A percentile compares a stretch with the other conserved stretches of the same genome.
Conservation (phyloP, 768 basidiomycete genomes). For the Saitozyma sp. region DNA sequence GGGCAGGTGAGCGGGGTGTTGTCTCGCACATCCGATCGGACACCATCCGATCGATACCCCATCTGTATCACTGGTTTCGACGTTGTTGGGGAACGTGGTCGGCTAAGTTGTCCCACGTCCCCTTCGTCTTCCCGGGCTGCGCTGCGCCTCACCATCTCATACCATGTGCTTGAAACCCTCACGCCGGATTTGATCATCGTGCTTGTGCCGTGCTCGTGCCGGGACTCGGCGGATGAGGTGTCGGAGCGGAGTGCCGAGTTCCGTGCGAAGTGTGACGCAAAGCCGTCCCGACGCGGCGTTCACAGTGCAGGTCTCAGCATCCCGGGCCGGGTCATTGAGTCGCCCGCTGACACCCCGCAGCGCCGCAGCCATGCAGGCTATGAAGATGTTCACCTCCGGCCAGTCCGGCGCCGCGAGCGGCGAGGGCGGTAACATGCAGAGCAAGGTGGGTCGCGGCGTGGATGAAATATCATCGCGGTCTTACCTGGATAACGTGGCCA, state of each 20-base stretch:
- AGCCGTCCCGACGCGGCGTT: too few species aligned
- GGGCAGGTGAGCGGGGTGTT: slow-evolving; percentile 53
- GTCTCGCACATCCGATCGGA: background rate
- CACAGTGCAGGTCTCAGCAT: too few species aligned
- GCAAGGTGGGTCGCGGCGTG: slow-evolving; percentile 38
- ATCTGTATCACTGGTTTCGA: background rate
- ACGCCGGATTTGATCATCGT: too few species aligned
- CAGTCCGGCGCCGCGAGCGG: slow-evolving; percentile 25
- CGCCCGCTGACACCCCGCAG: slow-evolving; percentile 41
- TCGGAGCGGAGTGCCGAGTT: too few species aligned
- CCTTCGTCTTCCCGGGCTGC: too few species aligned
- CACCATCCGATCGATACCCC: background rate
- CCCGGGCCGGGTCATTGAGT: too few species aligned
- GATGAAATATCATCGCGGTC: background rate
- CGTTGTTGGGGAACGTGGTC: background rate
- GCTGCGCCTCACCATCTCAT: too few species aligned
- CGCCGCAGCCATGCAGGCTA: slow-evolving; percentile 70
- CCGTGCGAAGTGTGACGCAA: too few species aligned
- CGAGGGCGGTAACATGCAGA: slow-evolving; percentile 57
- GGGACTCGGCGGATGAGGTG: too few species aligned
- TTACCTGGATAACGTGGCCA: too few species aligned
- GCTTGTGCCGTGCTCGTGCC: too few species aligned
- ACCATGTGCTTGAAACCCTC: too few species aligned
- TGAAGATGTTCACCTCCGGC: slow-evolving; percentile 70
- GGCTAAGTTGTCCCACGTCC: background rate